Evolutionary conservation across 768 basidiomycete genomes (phyloP), one percentile per base, ranked within the genome.

Genomic region (Amanita rimosa): DNA sequence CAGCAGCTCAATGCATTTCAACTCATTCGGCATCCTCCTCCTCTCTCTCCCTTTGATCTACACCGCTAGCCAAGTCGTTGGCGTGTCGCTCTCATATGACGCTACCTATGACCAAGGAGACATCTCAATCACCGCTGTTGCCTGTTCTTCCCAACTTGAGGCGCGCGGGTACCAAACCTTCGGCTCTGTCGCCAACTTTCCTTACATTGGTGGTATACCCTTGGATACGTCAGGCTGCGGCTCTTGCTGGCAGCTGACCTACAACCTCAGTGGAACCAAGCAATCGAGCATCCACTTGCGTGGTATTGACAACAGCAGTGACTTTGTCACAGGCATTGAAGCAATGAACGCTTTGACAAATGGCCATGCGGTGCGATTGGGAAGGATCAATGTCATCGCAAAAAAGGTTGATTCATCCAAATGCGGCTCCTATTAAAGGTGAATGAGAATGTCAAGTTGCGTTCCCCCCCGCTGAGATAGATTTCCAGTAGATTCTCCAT

Each of bases 181-280:
- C 39, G 64, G 61, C 5, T 60, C 63, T 35, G 58, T 81, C 24
- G 75, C 78, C 10, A 60, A 58, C 38, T 81, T 77, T 64, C 78
- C 79, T 1, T 57, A 62, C 60, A 72, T 81, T 56, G 78, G 75
- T 26, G 77, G 70, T 1, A 70, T 67, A 1, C 61, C 62, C 17
- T 80, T 62, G 60, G 63, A 72, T 56, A 76, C 75, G 2, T 44
- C 53, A 8, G 60, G 65, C 47, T 82, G 79, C 53, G 76, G 75
- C 3, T 66, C 68, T 19, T 81, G 80, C 62, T 81, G 75, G 76
- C 36, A 64, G 49, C 57, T 81, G 54, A 68, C 69, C 10, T 78
- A 69, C 58, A 64, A 63, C 26, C 56, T 57, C 35, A 40, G 26
- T 31, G 36, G 1, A 61, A 62, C 8, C 51, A 40, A 26, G 11